A percentile compares a stretch with the other conserved stretches of the same genome.
Conservation (phyloP, 768 basidiomycete genomes). For the Roridomyces roridus region DNA sequence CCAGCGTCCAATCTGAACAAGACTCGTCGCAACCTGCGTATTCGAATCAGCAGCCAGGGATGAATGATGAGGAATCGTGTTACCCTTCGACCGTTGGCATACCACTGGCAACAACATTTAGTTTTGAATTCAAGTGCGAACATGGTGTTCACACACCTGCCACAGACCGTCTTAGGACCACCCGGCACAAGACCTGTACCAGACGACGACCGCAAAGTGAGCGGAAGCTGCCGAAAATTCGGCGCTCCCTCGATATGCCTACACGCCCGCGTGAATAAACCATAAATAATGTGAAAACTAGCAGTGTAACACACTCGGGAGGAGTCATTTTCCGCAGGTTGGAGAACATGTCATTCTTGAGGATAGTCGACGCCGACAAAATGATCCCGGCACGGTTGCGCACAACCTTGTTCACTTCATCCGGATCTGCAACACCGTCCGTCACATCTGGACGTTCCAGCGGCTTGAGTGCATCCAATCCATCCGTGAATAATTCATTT, state of each 20-base stretch:
- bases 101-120: conserved; percentile 58
- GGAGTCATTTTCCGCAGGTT: conserved; percentile 96
- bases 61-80: conserved; percentile 15
- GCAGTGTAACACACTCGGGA: conserved; percentile 70
- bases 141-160: conserved; percentile 57
- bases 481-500: conserved; percentile 85
- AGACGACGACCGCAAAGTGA: conserved; percentile 53
- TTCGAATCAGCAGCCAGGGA: background rate
- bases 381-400: conserved; percentile 84
- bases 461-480: conserved; percentile 80
- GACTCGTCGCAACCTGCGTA: conserved; percentile 73
- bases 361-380: conserved; percentile 88
- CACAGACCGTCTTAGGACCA: conserved; percentile 72
- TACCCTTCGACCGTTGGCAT: conserved; percentile 96
- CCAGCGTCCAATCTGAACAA: conserved; percentile 81
- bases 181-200: conserved; percentile 42
- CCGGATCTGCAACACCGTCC: conserved; percentile 80
- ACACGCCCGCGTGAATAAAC: conserved; percentile 1
- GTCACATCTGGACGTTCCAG: conserved; percentile 72
- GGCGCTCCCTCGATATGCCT: conserved; percentile 93
- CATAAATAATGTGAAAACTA: background rate
- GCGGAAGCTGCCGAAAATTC: conserved; percentile 86
- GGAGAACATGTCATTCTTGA: conserved; percentile 95
- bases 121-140: conserved; percentile 3
- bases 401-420: conserved; percentile 90